phyloP scores from a whole-genome alignment of 768 basidiomycete genomes.

The Amanita pallidorosea region DNA sequence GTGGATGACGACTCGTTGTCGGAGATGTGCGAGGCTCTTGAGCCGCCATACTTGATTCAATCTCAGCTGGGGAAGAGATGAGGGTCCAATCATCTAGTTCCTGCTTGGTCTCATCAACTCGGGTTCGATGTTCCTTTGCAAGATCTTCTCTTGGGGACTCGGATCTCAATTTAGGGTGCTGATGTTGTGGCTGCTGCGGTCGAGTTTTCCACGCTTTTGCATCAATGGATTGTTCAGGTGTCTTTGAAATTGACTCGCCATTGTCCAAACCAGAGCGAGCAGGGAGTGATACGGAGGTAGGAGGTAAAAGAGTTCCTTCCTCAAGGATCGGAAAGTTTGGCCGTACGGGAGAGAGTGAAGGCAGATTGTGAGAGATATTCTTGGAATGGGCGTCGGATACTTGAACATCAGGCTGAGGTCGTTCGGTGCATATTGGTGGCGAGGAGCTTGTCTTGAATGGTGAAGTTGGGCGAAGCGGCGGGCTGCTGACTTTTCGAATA shows the following conservation, averaged over 20 bases:
- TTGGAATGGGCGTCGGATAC: constrained; percentile 14
- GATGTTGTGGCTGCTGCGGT: constrained; percentile 13
- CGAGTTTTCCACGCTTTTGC: constrained; percentile 20
- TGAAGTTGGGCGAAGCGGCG: constrained; percentile 22
- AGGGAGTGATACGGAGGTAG: constrained; percentile 24
- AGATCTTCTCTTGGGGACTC: constrained; percentile 20
- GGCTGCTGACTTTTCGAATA: neutral
- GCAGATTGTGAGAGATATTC: constrained; percentile 21
- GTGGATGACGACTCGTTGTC: constrained; percentile 14
- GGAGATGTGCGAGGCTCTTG: constrained; percentile 7
- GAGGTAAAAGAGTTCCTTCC: constrained; percentile 22
- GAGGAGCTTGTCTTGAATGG: constrained; percentile 24
- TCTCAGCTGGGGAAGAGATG: constrained; percentile 11
- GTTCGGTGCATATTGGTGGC: constrained; percentile 10
- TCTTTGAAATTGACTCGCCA: constrained; percentile 32
- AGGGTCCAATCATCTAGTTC: constrained; percentile 15
- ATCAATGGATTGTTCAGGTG: constrained; percentile 27
- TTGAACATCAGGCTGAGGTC: constrained; percentile 9
- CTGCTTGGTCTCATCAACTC: constrained; percentile 5
- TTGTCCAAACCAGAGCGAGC: constrained; percentile 39
- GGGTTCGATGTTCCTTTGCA: constrained; percentile 2
- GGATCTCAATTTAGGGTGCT: constrained; percentile 15
- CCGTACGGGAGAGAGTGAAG: constrained; percentile 35
- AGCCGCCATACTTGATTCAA: constrained; percentile 7
- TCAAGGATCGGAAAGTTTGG: constrained; percentile 25